These are phyloP conservation scores for Backusella tarrabulga DNA, from an alignment of 192 early-diverging fungal genomes.

Conservation along the genomic window DNA sequence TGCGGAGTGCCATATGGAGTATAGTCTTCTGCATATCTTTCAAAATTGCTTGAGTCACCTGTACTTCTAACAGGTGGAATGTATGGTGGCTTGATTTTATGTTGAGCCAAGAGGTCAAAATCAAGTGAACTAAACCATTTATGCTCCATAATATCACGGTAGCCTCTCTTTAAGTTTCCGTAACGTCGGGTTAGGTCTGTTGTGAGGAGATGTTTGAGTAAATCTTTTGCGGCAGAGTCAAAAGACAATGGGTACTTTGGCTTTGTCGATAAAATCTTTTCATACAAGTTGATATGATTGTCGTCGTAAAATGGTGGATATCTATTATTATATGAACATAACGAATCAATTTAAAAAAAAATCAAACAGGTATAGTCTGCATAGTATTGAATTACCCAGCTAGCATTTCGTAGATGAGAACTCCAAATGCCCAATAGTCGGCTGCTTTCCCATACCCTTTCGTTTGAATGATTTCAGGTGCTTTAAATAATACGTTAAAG, in stretches of 20 bases:
- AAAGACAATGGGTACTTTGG: constrained; percentile 75
- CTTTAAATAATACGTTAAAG: constrained; percentile 17
- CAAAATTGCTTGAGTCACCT: constrained; percentile 35
- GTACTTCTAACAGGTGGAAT: constrained; percentile 16
- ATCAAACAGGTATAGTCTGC: background rate
- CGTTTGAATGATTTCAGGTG: constrained; percentile 83
- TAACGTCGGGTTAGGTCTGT: constrained; percentile 77
- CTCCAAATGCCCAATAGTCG: constrained; percentile 90
- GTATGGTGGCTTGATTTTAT: constrained; percentile 60
- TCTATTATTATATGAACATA: constrained; percentile 10
- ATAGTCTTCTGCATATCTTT: constrained; percentile 27
- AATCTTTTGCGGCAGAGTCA: constrained; percentile 61
- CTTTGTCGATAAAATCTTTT: constrained; percentile 78
- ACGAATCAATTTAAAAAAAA: background rate
- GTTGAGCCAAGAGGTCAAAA: constrained; percentile 2
- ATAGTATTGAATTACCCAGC: constrained; percentile 49
- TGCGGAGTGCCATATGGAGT: background rate
- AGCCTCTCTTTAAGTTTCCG: constrained; percentile 79
- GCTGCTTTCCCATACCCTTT: constrained; percentile 87
- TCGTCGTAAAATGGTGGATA: constrained; percentile 87
- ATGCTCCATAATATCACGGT: constrained; percentile 77
- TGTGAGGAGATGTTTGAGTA: constrained; percentile 75
- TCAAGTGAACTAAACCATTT: constrained; percentile 59
- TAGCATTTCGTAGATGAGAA: constrained; percentile 88
- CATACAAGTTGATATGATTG: constrained; percentile 84